Evolutionary conservation across 345 rosid genomes (phyloP).

Genomic region (Cardiospermum halicacabum): DNA sequence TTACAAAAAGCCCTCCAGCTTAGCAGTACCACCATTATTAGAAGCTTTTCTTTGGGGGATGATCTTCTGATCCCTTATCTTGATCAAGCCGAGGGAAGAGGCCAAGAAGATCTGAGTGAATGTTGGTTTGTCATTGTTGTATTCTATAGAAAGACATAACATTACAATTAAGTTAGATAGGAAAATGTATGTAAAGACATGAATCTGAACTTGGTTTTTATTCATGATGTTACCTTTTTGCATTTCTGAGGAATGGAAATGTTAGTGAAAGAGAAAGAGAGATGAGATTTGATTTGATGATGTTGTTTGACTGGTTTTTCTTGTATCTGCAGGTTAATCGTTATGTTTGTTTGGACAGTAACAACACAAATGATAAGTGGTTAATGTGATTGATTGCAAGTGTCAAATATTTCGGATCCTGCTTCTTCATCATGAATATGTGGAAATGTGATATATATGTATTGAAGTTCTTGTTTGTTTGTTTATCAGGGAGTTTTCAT

Average conservation of each 20-base stretch:
- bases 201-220: too few species aligned
- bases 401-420: too few species aligned
- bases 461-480: too few species aligned
- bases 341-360: slow-evolving; percentile 23
- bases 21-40: slow-evolving; percentile 39
- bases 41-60: slow-evolving; percentile 48
- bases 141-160: slow-evolving; percentile 23
- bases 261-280: too few species aligned
- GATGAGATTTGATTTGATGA: slow-evolving; percentile 10
- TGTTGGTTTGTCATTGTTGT: slow-evolving; percentile 37
- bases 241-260: slow-evolving; percentile 32
- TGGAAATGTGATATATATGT: too few species aligned
- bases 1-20: slow-evolving; percentile 76
- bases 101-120: slow-evolving; percentile 53
- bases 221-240: slow-evolving; percentile 35
- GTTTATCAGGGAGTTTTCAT: too few species aligned
- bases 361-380: slow-evolving; percentile 14
- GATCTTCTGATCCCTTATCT: slow-evolving; percentile 51
- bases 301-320: slow-evolving; percentile 8
- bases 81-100: slow-evolving; percentile 63
- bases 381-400: too few species aligned
- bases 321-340: slow-evolving; percentile 27
- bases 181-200: neutral
- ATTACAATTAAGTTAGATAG: neutral
- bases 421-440: too few species aligned